phyloP scores from a whole-genome alignment of 495 filamentous ascomycete genomes.

The Tetracladium marchalianum region DNA sequence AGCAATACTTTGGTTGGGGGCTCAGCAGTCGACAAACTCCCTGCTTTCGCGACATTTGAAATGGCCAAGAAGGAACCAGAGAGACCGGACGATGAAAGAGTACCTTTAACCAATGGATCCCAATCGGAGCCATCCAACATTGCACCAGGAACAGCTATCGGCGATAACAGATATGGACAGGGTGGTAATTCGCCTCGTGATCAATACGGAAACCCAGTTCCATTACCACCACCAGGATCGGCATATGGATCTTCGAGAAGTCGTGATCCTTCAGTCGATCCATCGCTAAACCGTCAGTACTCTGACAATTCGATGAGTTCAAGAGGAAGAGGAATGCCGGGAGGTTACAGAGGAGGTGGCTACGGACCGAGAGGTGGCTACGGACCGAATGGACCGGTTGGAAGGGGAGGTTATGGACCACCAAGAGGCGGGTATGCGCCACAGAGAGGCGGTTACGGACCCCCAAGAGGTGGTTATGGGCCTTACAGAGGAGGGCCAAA shows the following conservation, averaged over 20 bases:
- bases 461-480: conserved; percentile 16
- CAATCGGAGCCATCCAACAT: conserved; percentile 33
- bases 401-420: conserved; percentile 30
- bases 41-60: conserved; percentile 74
- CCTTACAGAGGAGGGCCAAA: conserved; percentile 28
- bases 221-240: conserved; percentile 28
- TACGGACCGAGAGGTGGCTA: conserved; percentile 33
- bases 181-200: conserved; percentile 32
- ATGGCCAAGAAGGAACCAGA: conserved; percentile 43
- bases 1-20: conserved; percentile 37
- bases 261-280: conserved; percentile 18
- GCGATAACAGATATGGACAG: conserved; percentile 10
- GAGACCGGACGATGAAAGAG: conserved; percentile 60
- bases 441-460: conserved; percentile 6
- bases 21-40: conserved; percentile 44
- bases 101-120: conserved; percentile 66
- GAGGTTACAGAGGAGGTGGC: conserved; percentile 20
- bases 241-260: conserved; percentile 8
- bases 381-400: conserved; percentile 8
- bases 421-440: conserved; percentile 15
- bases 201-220: conserved; percentile 57
- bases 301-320: conserved; percentile 51
- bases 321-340: conserved; percentile 36
- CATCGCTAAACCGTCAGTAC: conserved; percentile 39
- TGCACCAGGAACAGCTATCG: conserved; percentile 15